These are phyloP conservation scores for Podospora fimiseda DNA, from an alignment of 495 filamentous ascomycete species.

Conservation along the genomic window DNA sequence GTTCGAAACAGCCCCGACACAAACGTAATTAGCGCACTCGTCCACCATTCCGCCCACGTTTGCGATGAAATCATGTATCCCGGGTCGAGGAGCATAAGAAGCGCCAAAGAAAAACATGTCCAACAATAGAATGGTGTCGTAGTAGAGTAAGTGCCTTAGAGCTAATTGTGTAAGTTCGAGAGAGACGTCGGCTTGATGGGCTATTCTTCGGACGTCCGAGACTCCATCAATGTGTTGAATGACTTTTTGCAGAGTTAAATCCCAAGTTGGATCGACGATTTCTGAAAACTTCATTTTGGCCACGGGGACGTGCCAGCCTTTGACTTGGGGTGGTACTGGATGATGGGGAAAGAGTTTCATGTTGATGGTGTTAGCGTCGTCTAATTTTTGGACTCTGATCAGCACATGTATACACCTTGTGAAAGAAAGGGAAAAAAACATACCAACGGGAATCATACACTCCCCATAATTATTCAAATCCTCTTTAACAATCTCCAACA, in stretches of 20 bases:
- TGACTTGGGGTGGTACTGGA: conserved; percentile 66
- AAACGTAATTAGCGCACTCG: conserved; percentile 81
- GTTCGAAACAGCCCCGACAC: conserved; percentile 22
- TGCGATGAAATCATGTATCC: conserved; percentile 65
- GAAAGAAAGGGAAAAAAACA: conserved; percentile 13
- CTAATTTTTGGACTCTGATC: no score
- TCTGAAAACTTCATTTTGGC: conserved; percentile 70
- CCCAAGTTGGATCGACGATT: conserved; percentile 79
- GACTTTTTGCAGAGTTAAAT: conserved; percentile 80
- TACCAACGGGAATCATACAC: conserved; percentile 93
- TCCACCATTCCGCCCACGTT: conserved; percentile 64
- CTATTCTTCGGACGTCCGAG: conserved; percentile 77
- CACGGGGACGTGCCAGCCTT: conserved; percentile 84
- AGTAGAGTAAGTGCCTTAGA: conserved; percentile 82
- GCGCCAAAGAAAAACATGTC: conserved; percentile 91
- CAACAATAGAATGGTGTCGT: conserved; percentile 76
- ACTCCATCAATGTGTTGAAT: conserved; percentile 84
- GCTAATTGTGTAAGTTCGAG: conserved; percentile 76
- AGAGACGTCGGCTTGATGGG: conserved; percentile 75
- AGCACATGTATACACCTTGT: no score
- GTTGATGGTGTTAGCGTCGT: conserved; percentile 90
- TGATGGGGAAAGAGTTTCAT: conserved; percentile 91
- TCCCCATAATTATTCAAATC: conserved; percentile 96
- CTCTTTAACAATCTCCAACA: conserved; percentile 88
- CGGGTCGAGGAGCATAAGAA: conserved; percentile 77